Evolutionary conservation across 345 rosid genomes (phyloP).

Genomic region (Hypericum androsaemum): DNA sequence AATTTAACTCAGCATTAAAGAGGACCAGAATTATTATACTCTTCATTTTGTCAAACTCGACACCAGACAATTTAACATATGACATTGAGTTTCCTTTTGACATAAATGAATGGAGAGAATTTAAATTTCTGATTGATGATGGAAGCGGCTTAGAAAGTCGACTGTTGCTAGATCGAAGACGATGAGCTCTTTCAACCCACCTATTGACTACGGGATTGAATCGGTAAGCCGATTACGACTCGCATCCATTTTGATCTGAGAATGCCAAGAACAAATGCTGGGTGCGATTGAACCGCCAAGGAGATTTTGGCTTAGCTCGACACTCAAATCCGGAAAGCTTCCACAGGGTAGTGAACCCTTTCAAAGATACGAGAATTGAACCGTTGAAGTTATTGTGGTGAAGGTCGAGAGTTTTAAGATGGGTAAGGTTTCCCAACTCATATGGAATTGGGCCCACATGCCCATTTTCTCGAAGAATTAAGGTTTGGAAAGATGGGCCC

Average conservation of each 20-base stretch:
- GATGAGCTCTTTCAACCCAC: constrained; percentile 38
- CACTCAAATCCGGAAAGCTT: constrained; percentile 78
- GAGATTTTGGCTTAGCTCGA: constrained; percentile 58
- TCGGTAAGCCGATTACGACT: constrained; percentile 56
- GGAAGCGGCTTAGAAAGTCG: constrained; percentile 49
- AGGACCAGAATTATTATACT: constrained; percentile 41
- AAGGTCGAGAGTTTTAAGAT: constrained; percentile 61
- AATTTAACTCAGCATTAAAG: constrained; percentile 50
- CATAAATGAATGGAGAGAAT: constrained; percentile 60
- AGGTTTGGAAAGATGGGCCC: constrained; percentile 48
- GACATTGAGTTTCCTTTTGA: constrained; percentile 55
- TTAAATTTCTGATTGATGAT: constrained; percentile 30
- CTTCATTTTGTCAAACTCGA: constrained; percentile 46
- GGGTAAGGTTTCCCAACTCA: constrained; percentile 60
- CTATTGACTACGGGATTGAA: constrained; percentile 38
- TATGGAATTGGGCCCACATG: constrained; percentile 57
- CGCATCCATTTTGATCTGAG: constrained; percentile 58
- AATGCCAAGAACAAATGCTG: constrained; percentile 29
- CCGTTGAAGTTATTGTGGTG: constrained; percentile 64
- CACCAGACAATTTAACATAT: constrained; percentile 21
- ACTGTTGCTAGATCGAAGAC: constrained; percentile 77
- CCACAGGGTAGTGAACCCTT: constrained; percentile 31
- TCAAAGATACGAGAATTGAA: constrained; percentile 49
- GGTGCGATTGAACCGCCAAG: constrained; percentile 51
- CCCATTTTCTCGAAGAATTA: constrained; percentile 72